A percentile compares a stretch with the other conserved stretches of the same genome.
Evolutionary conservation across 2,329 filamentous ascomycete species (phyloP).

Genomic region (Domatiomyces globalis): DNA sequence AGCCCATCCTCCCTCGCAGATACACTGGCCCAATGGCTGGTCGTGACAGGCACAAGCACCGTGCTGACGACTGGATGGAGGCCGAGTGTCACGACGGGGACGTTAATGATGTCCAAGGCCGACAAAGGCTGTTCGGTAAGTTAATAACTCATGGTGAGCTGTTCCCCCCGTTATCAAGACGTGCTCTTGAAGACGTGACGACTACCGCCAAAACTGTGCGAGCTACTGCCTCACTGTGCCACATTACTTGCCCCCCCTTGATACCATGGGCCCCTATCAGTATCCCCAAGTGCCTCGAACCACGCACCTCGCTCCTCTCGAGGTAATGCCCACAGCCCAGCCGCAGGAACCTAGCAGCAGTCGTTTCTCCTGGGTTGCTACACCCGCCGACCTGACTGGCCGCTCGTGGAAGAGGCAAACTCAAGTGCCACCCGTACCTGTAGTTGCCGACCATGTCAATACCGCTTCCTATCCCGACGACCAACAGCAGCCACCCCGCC

Average conservation of each 20-base stretch:
- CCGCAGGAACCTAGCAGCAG: conserved; percentile 4
- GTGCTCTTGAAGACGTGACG: not conserved
- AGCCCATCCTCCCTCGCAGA: not conserved
- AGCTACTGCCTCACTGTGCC: not conserved
- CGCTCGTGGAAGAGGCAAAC: not conserved
- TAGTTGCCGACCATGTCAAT: not conserved
- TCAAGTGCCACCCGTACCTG: not conserved
- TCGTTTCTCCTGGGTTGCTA: conserved; percentile 14
- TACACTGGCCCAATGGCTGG: not conserved
- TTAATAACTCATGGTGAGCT: not conserved
- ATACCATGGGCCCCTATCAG: conserved; percentile 3
- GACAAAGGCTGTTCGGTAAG: not conserved
- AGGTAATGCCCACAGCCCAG: not conserved
- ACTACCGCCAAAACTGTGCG: too few species aligned
- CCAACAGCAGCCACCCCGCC: too few species aligned
- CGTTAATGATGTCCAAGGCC: not conserved
- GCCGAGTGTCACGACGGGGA: not conserved
- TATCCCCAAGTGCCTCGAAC: conserved; percentile 11
- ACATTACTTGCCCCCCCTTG: not conserved
- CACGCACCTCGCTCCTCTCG: not conserved
- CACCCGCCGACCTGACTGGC: conserved; percentile 6
- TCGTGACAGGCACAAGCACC: not conserved
- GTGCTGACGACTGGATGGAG: too few species aligned
- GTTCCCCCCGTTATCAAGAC: not conserved
- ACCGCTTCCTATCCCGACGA: too few species aligned